Conservation (phyloP, 208 protist genomes). For the Trypanosoma melophagium region DNA sequence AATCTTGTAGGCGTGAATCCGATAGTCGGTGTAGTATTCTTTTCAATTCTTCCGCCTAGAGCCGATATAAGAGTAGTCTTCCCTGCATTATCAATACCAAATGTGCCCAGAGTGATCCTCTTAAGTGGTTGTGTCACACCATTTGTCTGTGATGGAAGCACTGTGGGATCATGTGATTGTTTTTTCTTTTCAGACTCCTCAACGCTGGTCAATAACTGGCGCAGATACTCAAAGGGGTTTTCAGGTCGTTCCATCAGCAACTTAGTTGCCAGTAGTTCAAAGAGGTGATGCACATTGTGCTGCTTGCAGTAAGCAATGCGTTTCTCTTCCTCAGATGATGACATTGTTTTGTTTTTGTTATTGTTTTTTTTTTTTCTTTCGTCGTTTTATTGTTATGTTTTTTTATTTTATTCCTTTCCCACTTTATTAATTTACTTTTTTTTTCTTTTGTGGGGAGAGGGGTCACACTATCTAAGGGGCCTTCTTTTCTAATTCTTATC, state of each 20-base stretch:
- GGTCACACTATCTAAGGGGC: too few species aligned
- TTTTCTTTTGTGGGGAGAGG: too few species aligned
- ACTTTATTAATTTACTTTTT: too few species aligned
- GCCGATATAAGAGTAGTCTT: constrained; percentile 99
- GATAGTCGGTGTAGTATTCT: constrained; percentile 85
- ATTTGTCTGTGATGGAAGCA: constrained; percentile 43
- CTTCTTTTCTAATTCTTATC: too few species aligned
- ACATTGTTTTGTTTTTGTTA: constrained; percentile 6
- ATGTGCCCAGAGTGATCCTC: constrained; percentile 83
- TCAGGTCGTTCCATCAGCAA: constrained; percentile 84
- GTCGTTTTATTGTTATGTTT: background rate
- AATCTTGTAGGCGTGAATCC: constrained; percentile 88
- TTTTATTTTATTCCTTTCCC: background rate
- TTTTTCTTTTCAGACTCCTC: constrained; percentile 80
- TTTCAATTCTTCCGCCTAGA: constrained; percentile 96
- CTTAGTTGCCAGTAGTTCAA: constrained; percentile 88
- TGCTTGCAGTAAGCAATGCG: constrained; percentile 82
- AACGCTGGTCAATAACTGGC: constrained; percentile 62
- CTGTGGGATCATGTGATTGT: constrained; percentile 77
- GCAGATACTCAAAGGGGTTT: constrained; percentile 87
- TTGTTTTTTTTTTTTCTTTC: background rate
- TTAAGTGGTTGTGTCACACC: constrained; percentile 15
- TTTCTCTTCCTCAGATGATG: constrained; percentile 63
- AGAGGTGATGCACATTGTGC: constrained; percentile 91
- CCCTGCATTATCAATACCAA: constrained; percentile 92